Percentiles rank a stretch among this genome's conserved stretches.
Conservation (phyloP, 2,329 filamentous ascomycete species). For the Ceratocystis eucalypticola region DNA sequence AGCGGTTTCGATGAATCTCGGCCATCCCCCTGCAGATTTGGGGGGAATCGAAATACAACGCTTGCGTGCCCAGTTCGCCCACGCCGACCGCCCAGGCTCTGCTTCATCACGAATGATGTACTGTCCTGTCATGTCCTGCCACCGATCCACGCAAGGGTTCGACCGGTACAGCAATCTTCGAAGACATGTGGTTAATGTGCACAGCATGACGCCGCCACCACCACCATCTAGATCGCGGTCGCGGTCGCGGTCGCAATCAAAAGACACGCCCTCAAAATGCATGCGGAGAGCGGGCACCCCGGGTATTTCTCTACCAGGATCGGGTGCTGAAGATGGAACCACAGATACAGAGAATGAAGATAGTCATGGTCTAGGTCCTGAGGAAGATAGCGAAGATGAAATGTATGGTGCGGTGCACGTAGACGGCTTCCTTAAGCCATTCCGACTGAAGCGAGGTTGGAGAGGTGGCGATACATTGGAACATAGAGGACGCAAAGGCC, state of each 20-base stretch:
- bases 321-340: not conserved
- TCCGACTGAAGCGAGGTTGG: slow-evolving; percentile 39
- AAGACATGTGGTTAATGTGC: slow-evolving; percentile 30
- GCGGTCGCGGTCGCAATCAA: slow-evolving; percentile 25
- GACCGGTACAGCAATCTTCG: slow-evolving; percentile 27
- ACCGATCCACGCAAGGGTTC: slow-evolving; percentile 29
- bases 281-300: slow-evolving; percentile 8
- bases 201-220: slow-evolving; percentile 23
- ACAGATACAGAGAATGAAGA: slow-evolving; percentile 17
- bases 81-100: not conserved
- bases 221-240: slow-evolving; percentile 6
- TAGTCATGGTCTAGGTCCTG: slow-evolving; percentile 21
- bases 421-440: slow-evolving; percentile 51
- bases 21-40: slow-evolving; percentile 21
- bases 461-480: slow-evolving; percentile 23
- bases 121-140: slow-evolving; percentile 29
- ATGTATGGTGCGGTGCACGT: slow-evolving; percentile 51
- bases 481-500: slow-evolving; percentile 23
- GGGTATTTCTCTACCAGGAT: not conserved
- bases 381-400: slow-evolving; percentile 37
- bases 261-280: slow-evolving; percentile 27
- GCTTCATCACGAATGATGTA: slow-evolving; percentile 23
- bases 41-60: not conserved
- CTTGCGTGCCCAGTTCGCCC: not conserved
- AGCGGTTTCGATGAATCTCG: slow-evolving; percentile 22